Evolutionary conservation across 306 rosid genomes (phyloP).

Genomic region (Phaseolus lunatus): DNA sequence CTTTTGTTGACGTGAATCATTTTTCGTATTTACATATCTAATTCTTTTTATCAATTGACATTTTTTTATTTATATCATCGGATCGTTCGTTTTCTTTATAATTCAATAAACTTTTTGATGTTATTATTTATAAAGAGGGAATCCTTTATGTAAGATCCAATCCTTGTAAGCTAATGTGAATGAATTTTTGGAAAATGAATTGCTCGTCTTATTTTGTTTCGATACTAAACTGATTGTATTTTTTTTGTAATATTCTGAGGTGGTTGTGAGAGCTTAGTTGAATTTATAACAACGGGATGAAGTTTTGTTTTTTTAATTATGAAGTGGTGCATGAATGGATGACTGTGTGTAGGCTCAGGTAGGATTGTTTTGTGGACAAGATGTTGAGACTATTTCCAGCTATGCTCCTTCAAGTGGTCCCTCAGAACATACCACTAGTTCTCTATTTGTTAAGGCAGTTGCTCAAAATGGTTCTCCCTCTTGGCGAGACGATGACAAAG

Average conservation of each 20-base stretch:
- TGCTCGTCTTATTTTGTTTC: background rate
- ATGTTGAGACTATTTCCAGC: constrained; percentile 85
- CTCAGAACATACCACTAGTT: constrained; percentile 69
- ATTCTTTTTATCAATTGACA: background rate
- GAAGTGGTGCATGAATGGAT: constrained; percentile 80
- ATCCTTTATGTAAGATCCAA: background rate
- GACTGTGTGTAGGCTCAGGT: constrained; percentile 99
- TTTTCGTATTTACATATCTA: background rate
- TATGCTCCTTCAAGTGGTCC: constrained; percentile 59
- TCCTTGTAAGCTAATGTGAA: background rate
- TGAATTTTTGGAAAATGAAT: background rate
- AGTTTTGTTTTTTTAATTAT: constrained; percentile 36
- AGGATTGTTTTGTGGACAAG: constrained; percentile 98
- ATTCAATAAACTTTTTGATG: background rate
- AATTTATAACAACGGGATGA: constrained; percentile 19
- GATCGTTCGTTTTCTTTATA: background rate
- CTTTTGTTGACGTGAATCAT: background rate
- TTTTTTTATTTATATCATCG: background rate
- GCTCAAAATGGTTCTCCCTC: constrained; percentile 98
- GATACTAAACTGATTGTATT: background rate
- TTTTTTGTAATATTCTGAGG: background rate
- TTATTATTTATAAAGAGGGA: background rate
- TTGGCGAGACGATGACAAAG: constrained; percentile 98
- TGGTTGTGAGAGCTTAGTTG: constrained; percentile 28
- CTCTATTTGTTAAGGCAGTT: constrained; percentile 72